Conservation (phyloP, 2,329 filamentous ascomycete species). For the Fusarium robinianum region DNA sequence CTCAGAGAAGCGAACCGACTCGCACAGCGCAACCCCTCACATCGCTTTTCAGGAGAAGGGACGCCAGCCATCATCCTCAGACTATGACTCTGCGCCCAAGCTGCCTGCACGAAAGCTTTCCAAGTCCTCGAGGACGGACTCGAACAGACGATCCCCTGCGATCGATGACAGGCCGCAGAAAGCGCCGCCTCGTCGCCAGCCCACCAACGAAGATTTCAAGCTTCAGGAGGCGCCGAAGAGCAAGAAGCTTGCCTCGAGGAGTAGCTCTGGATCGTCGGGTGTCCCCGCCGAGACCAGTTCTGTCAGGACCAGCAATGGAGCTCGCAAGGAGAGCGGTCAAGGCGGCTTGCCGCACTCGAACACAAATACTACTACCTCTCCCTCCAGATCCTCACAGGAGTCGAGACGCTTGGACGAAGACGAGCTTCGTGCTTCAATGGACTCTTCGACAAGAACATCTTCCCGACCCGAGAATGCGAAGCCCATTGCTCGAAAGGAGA, state of each 20-base stretch:
- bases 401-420: slow-evolving; percentile 61
- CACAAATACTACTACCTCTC: slow-evolving; percentile 42
- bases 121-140: slow-evolving; percentile 53
- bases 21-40: slow-evolving; percentile 72
- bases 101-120: slow-evolving; percentile 45
- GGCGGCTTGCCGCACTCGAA: slow-evolving; percentile 40
- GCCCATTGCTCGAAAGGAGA: slow-evolving; percentile 67
- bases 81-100: slow-evolving; percentile 59
- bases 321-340: slow-evolving; percentile 33
- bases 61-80: slow-evolving; percentile 57
- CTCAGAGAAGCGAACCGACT: slow-evolving; percentile 53
- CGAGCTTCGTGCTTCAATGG: slow-evolving; percentile 50
- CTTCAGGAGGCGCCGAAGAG: slow-evolving; percentile 79
- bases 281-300: slow-evolving; percentile 44
- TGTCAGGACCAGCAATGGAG: slow-evolving; percentile 43
- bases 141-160: slow-evolving; percentile 35
- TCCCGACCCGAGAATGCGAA: slow-evolving; percentile 50
- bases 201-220: slow-evolving; percentile 67
- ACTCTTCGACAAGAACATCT: slow-evolving; percentile 47
- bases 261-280: slow-evolving; percentile 50
- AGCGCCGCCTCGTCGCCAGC: slow-evolving; percentile 40
- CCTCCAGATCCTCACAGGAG: slow-evolving; percentile 62
- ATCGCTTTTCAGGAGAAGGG: slow-evolving; percentile 90
- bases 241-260: slow-evolving; percentile 52
- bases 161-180: slow-evolving; percentile 48